Conservation (phyloP, 257 asterid genomes). For the Salvia splendens region DNA sequence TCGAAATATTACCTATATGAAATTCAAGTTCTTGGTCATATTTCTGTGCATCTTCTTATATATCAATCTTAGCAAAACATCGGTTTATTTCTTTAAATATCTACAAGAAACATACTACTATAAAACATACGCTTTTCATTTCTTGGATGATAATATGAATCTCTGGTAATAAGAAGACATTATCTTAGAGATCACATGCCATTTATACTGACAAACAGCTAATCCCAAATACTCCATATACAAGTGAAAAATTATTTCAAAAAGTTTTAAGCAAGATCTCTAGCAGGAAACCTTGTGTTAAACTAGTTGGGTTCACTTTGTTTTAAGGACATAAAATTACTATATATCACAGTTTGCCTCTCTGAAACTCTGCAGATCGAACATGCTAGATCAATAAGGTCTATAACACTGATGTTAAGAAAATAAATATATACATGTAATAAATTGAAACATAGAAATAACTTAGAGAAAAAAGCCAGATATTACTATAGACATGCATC, state of each 20-base stretch:
- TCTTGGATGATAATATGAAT: not conserved
- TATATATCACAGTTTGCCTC: too few species aligned
- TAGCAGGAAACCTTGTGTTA: too few species aligned
- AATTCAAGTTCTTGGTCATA: constrained; percentile 18
- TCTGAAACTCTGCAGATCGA: too few species aligned
- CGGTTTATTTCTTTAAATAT: not conserved
- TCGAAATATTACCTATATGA: not conserved
- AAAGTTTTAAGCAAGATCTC: too few species aligned
- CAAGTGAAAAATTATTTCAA: too few species aligned
- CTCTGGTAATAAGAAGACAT: constrained; percentile 21
- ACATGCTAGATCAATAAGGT: too few species aligned
- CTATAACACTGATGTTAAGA: too few species aligned
- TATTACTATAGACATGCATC: constrained; percentile 7
- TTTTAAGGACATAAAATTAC: too few species aligned
- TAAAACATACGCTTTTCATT: not conserved
- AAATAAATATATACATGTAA: too few species aligned
- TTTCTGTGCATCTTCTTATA: not conserved
- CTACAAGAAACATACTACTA: not conserved
- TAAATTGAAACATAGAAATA: not conserved
- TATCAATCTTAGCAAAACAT: not conserved
- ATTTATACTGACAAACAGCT: not conserved
- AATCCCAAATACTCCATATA: too few species aligned
- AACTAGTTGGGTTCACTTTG: too few species aligned
- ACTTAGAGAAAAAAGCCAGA: constrained; percentile 1
- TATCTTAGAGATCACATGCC: constrained; percentile 1